Evolutionary conservation across 2,329 filamentous ascomycete species (phyloP).

Genomic region (Penicillium sp.): DNA sequence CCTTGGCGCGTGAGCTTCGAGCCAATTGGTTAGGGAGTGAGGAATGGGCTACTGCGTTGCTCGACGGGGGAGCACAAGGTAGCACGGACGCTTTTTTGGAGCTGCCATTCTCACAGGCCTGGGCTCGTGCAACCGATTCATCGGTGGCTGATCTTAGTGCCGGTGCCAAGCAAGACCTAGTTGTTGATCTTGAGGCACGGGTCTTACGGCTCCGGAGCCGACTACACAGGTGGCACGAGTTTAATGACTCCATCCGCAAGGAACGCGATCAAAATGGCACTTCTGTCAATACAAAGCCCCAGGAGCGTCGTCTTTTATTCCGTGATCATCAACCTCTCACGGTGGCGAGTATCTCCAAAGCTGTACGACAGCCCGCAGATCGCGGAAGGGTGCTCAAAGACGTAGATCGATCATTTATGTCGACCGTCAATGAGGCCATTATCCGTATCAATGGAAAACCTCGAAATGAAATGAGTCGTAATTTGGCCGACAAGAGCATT

Average conservation of each 20-base stretch:
- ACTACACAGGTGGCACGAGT: constrained; percentile 72
- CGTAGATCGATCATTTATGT: constrained; percentile 35
- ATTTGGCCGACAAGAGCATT: too few species aligned
- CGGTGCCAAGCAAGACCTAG: constrained; percentile 31
- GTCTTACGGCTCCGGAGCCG: constrained; percentile 67
- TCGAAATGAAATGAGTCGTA: neutral
- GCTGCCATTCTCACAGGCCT: constrained; percentile 69
- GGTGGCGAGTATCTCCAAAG: constrained; percentile 39
- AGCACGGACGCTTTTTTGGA: constrained; percentile 65
- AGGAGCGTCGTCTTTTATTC: constrained; percentile 29
- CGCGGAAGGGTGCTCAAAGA: constrained; percentile 20
- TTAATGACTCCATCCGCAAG: constrained; percentile 47
- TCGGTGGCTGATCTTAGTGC: constrained; percentile 44
- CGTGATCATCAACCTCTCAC: constrained; percentile 41
- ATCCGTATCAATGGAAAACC: constrained; percentile 29
- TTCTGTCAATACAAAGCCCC: constrained; percentile 2
- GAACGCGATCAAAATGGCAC: constrained; percentile 8
- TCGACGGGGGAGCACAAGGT: constrained; percentile 64
- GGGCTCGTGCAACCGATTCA: constrained; percentile 65
- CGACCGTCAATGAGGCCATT: constrained; percentile 36
- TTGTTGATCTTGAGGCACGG: constrained; percentile 71
- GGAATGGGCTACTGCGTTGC: constrained; percentile 69
- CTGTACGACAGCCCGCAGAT: constrained; percentile 31
- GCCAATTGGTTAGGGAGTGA: constrained; percentile 77
- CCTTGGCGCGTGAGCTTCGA: constrained; percentile 52